These are phyloP conservation scores for Verticillium albo-atrum DNA, from an alignment of 2,329 filamentous ascomycete species.

Conservation along the genomic window DNA sequence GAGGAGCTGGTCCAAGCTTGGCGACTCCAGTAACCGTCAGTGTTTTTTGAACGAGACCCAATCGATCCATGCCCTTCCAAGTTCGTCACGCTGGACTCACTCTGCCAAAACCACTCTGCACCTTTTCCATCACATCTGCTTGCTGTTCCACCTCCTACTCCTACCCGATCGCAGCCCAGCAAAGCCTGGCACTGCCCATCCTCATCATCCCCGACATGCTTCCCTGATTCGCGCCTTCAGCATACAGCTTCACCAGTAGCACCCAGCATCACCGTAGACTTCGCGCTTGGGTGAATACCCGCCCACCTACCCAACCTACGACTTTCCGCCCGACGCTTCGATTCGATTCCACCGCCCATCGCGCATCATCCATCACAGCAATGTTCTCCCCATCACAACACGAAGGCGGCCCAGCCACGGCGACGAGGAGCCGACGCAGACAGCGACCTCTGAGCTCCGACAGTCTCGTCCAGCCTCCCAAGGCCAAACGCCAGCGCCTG, in stretches of 20 bases:
- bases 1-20: slow-evolving; percentile 29
- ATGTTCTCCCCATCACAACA: slow-evolving; percentile 58
- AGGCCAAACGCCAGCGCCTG: slow-evolving; percentile 58
- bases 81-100: slow-evolving; percentile 13
- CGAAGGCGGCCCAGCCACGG: slow-evolving; percentile 48
- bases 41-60: slow-evolving; percentile 22
- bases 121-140: background rate
- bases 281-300: background rate
- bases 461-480: slow-evolving; percentile 50
- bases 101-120: background rate
- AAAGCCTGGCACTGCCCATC: background rate
- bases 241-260: background rate
- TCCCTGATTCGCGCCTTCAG: background rate
- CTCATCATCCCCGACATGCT: background rate
- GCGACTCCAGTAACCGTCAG: slow-evolving; percentile 22
- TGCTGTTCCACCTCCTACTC: background rate
- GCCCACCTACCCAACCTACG: background rate
- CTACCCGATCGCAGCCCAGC: background rate
- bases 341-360: background rate
- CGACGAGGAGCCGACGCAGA: slow-evolving; percentile 56
- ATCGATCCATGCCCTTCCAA: slow-evolving; percentile 12
- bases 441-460: slow-evolving; percentile 56
- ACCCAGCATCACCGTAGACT: background rate
- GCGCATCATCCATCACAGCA: slow-evolving; percentile 9
- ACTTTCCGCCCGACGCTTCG: background rate